Evolutionary conservation across 306 rosid species (phyloP), one percentile per base, ranked within the genome.

Genomic region (Citrullus mucosospermus): DNA sequence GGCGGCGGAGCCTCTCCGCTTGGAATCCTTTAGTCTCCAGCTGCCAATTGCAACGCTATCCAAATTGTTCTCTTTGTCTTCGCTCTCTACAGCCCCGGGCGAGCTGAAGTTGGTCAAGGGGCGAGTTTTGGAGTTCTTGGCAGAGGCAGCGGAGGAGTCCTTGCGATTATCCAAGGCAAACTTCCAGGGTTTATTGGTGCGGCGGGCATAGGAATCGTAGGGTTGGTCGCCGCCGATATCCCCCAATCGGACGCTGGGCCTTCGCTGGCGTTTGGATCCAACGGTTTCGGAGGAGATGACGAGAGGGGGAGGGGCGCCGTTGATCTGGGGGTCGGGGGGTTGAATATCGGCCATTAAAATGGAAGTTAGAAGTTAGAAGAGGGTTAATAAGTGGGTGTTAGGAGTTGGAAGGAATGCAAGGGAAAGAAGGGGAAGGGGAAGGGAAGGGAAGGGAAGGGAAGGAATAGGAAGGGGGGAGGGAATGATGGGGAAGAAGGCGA

Each of bases 211-310:
- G 66, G 96, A 84, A 57, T 95, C 97, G 81, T 88, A 91, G 48
- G 89, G 88, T 78, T 85, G 97, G 88, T 92, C 97, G 51, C 91
- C 91, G n/a, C 93, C 99, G 88, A 95, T 92, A 78, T 95, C 97
- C 53, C 97, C 99, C 59, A 95, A 86, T 69, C 97, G 90, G 70
- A 95, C 97, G 71, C 97, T 95, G 1, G 99, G 99, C 25, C 96
- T 83, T 8, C 99, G 79, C 81, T 92, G 98, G 0, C 99, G 95
- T 90, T 92, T 95, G 22, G 96, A 81, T 74, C 85, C 97, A 20
- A 91, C 80, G 34, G 92, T 80, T 76, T 91, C 99, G 20, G 80
- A 60, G 3, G 98, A 57, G 65, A 76, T 48, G 82, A 80, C 72
- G 36, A 85, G 84, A 55, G 83, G 69, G 62, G 6, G 58, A 8